These are phyloP conservation scores for Amesomyces nigricolor DNA, from an alignment of 2,329 filamentous ascomycete species.

Conservation along the genomic window DNA sequence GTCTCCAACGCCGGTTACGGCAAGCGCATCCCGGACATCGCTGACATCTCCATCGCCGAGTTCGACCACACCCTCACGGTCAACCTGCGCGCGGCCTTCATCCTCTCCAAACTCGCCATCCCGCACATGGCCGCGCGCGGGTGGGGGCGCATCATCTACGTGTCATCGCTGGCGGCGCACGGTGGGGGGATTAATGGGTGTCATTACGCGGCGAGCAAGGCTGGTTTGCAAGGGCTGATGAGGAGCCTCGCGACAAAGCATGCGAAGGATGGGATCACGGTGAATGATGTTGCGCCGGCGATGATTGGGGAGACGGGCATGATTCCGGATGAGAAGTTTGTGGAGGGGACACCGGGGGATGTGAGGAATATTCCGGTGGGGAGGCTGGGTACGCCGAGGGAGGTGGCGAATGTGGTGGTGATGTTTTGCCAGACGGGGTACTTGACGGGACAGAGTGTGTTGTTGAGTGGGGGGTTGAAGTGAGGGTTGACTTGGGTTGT, in stretches of 20 bases:
- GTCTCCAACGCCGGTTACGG: conserved; percentile 63
- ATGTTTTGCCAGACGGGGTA: conserved; percentile 16
- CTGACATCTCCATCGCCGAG: conserved; percentile 57
- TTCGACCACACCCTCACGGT: conserved; percentile 59
- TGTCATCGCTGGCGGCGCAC: conserved; percentile 57
- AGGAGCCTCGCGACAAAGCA: conserved; percentile 56
- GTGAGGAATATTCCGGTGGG: conserved; percentile 55
- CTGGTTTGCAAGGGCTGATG: conserved; percentile 59
- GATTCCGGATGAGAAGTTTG: conserved; percentile 50
- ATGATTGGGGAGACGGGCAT: conserved; percentile 62
- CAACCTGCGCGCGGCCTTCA: conserved; percentile 57
- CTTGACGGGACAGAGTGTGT: conserved; percentile 12
- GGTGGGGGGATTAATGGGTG: conserved; percentile 61
- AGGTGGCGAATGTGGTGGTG: conserved; percentile 54
- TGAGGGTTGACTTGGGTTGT: neutral
- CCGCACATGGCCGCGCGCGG: conserved; percentile 53
- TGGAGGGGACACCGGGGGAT: conserved; percentile 50
- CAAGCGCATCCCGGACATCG: conserved; percentile 50
- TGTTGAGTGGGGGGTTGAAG: conserved; percentile 14
- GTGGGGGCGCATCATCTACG: conserved; percentile 61
- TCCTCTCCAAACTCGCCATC: conserved; percentile 55
- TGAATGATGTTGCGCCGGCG: conserved; percentile 63
- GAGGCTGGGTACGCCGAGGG: conserved; percentile 51
- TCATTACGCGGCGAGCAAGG: conserved; percentile 56
- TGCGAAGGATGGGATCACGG: conserved; percentile 55